Conservation (phyloP, 1,284 basidiomycete species). For the Leccinum pachyderme region DNA sequence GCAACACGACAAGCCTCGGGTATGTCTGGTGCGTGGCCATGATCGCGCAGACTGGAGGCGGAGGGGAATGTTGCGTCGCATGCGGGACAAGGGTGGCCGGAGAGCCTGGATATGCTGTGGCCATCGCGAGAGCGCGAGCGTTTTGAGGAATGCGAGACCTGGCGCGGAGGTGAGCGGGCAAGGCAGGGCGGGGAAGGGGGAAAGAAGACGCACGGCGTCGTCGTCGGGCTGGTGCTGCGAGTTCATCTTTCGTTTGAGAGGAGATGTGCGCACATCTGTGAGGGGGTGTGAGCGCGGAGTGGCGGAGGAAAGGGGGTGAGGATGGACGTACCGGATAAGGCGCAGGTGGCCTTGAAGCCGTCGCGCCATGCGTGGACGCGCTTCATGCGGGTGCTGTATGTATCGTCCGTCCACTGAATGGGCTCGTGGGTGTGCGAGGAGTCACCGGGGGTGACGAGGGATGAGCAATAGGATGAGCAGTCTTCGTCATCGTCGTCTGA, state of each 20-base stretch:
- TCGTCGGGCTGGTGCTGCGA: constrained; percentile 29
- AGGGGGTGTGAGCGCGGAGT: background rate
- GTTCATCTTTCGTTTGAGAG: constrained; percentile 31
- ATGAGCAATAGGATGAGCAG: constrained; percentile 66
- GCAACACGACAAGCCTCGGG: constrained; percentile 70
- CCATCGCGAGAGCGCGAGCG: constrained; percentile 47
- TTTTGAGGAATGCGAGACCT: constrained; percentile 55
- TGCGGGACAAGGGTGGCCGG: constrained; percentile 57
- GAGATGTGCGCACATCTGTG: background rate
- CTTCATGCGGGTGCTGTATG: constrained; percentile 50
- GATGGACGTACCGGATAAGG: constrained; percentile 36
- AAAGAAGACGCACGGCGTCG: constrained; percentile 45
- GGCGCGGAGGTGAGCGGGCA: constrained; percentile 5
- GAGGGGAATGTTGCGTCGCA: constrained; percentile 66
- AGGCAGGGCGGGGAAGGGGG: background rate
- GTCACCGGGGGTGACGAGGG: constrained; percentile 39
- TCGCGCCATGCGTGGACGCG: constrained; percentile 66
- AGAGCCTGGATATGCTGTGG: constrained; percentile 27
- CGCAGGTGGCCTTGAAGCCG: constrained; percentile 37
- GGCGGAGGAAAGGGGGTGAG: background rate
- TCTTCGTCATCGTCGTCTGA: constrained; percentile 37
- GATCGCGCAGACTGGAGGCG: constrained; percentile 52
- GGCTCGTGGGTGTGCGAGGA: constrained; percentile 21
- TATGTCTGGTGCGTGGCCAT: constrained; percentile 49
- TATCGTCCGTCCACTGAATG: constrained; percentile 42